phyloP scores from a whole-genome alignment of 768 basidiomycete genomes.

The Hericium coralloides region DNA sequence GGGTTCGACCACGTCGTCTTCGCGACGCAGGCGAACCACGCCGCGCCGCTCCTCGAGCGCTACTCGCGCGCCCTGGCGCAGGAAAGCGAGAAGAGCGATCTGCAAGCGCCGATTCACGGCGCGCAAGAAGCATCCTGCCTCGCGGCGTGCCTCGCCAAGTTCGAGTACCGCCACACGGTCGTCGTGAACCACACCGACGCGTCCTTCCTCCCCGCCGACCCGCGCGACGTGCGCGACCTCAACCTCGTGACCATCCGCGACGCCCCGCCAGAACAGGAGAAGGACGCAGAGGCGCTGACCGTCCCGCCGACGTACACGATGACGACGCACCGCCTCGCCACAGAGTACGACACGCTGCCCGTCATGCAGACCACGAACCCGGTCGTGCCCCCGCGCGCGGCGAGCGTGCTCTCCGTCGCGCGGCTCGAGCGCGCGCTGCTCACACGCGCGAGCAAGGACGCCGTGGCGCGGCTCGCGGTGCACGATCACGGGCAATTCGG shows the following conservation, averaged over 20 bases:
- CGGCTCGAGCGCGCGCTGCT: conserved; percentile 57
- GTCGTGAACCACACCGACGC: conserved; percentile 68
- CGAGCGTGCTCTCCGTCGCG: conserved; percentile 45
- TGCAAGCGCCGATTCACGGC: not conserved
- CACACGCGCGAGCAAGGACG: conserved; percentile 40
- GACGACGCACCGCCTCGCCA: conserved; percentile 57
- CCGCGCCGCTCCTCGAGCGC: conserved; percentile 40
- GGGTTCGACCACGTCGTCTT: conserved; percentile 64
- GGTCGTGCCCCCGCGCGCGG: conserved; percentile 39
- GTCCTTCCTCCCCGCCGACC: conserved; percentile 42
- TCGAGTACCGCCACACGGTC: conserved; percentile 45
- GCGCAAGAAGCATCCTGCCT: conserved; percentile 28
- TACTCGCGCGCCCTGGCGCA: conserved; percentile 31
- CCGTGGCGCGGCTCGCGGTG: conserved; percentile 31
- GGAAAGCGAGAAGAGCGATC: not conserved
- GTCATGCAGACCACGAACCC: conserved; percentile 75
- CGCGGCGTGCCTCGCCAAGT: conserved; percentile 39
- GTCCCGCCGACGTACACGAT: conserved; percentile 49
- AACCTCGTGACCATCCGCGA: conserved; percentile 41
- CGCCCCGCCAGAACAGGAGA: not conserved
- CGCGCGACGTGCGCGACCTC: conserved; percentile 49
- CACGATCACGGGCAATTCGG: conserved; percentile 28
- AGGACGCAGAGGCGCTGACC: conserved; percentile 11
- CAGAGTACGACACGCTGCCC: conserved; percentile 22
- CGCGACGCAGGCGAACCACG: conserved; percentile 67